Percentiles rank a stretch among this genome's conserved stretches.
These are phyloP conservation scores for Magnaporthiopsis poae DNA, from an alignment of 2,329 filamentous ascomycete genomes.

Conservation along the genomic window DNA sequence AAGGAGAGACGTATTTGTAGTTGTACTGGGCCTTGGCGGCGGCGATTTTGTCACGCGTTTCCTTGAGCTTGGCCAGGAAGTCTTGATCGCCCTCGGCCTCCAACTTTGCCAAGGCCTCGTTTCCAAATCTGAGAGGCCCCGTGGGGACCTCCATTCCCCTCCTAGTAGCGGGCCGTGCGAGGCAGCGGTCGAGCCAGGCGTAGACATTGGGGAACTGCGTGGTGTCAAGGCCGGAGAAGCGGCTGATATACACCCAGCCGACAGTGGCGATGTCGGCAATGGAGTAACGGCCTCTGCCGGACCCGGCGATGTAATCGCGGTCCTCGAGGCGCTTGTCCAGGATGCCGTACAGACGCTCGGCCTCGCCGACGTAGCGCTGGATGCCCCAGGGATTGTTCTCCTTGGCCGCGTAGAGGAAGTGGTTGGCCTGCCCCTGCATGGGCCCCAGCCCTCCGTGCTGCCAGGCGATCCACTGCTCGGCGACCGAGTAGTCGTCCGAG, in stretches of 20 bases:
- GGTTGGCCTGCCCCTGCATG: slow-evolving; percentile 30
- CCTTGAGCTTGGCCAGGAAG: slow-evolving; percentile 34
- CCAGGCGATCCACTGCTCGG: slow-evolving; percentile 34
- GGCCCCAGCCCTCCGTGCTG: slow-evolving; percentile 33
- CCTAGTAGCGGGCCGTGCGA: slow-evolving; percentile 60
- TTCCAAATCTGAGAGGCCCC: slow-evolving; percentile 24
- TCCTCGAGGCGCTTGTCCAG: slow-evolving; percentile 15
- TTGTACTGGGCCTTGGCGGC: slow-evolving; percentile 36
- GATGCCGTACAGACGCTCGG: slow-evolving; percentile 17
- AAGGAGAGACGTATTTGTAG: slow-evolving; percentile 38
- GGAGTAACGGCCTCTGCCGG: slow-evolving; percentile 17
- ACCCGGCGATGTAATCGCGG: slow-evolving; percentile 23
- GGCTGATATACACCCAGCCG: slow-evolving; percentile 12
- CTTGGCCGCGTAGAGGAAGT: slow-evolving; percentile 25
- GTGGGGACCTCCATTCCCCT: slow-evolving; percentile 48
- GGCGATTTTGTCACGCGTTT: slow-evolving; percentile 24
- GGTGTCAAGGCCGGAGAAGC: slow-evolving; percentile 26
- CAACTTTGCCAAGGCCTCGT: slow-evolving; percentile 29
- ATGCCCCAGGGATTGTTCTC: slow-evolving; percentile 15
- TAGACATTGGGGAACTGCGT: slow-evolving; percentile 63
- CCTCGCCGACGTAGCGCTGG: slow-evolving; percentile 18
- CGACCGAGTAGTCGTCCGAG: slow-evolving; percentile 24
- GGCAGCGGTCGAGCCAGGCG: slow-evolving; percentile 62
- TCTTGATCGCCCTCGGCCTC: slow-evolving; percentile 35
- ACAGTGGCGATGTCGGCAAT: slow-evolving; percentile 18